A percentile compares a stretch with the other conserved stretches of the same genome.
Evolutionary conservation across 352 stramenopile species (phyloP).

Genomic region (Phytopythium delawarense): DNA sequence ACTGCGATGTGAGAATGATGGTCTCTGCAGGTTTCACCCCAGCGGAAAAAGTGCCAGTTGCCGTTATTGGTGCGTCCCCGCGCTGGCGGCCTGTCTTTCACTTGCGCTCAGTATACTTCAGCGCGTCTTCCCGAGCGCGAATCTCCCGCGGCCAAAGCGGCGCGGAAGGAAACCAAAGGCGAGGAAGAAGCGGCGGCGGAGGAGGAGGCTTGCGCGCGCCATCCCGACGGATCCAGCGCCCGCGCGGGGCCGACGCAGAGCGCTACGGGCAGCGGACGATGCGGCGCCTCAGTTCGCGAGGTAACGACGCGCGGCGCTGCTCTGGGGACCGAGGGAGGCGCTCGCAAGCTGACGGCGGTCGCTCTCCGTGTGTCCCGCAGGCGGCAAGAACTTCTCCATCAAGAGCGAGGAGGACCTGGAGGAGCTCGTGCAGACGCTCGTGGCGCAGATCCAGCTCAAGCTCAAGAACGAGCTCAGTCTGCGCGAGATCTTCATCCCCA

Average conservation of each 20-base stretch:
- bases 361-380: neutral
- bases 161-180: neutral
- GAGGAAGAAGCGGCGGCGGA: neutral
- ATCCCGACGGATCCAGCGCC: neutral
- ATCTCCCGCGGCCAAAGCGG: neutral
- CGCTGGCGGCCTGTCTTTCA: neutral
- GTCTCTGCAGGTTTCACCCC: neutral
- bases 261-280: slow-evolving; percentile 14
- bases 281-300: slow-evolving; percentile 52
- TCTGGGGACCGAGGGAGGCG: neutral
- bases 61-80: neutral
- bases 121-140: neutral
- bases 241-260: neutral
- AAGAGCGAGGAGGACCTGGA: slow-evolving; percentile 81
- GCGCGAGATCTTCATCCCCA: slow-evolving; percentile 86
- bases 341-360: neutral
- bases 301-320: slow-evolving; percentile 14
- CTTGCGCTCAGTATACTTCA: neutral
- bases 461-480: slow-evolving; percentile 82
- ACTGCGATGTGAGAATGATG: slow-evolving; percentile 1
- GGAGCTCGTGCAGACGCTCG: slow-evolving; percentile 80
- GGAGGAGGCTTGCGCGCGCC: neutral
- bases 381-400: slow-evolving; percentile 72
- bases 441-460: slow-evolving; percentile 82
- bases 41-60: slow-evolving; percentile 4